phyloP scores from a whole-genome alignment of 352 stramenopile species.

The Phytophthora kernoviae region DNA sequence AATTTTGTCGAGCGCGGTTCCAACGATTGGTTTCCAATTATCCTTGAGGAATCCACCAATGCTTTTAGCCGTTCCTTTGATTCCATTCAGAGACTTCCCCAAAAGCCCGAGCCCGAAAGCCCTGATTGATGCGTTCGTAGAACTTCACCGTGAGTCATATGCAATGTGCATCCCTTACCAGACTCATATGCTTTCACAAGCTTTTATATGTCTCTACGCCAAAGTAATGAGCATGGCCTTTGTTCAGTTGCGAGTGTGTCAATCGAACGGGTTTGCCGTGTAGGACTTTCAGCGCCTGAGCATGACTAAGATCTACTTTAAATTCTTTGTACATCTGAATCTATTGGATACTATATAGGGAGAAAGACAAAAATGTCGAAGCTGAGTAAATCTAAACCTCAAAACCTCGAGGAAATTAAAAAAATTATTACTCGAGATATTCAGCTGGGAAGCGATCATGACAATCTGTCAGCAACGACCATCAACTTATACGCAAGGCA shows the following conservation, averaged over 20 bases:
- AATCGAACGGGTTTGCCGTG: too few relatives aligned
- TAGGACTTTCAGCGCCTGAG: too few relatives aligned
- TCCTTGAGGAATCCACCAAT: background rate
- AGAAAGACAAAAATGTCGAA: constrained; percentile 9
- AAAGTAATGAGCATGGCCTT: too few relatives aligned
- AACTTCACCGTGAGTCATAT: too few relatives aligned
- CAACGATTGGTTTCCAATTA: background rate
- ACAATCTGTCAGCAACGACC: background rate
- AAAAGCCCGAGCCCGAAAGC: too few relatives aligned
- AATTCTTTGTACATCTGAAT: constrained; percentile 8
- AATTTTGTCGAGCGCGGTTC: background rate
- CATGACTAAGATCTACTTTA: too few relatives aligned
- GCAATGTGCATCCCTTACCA: too few relatives aligned
- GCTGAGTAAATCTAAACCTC: constrained; percentile 6
- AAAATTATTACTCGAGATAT: constrained; percentile 8
- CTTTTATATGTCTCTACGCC: too few relatives aligned
- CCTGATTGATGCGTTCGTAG: too few relatives aligned
- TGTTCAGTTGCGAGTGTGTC: too few relatives aligned
- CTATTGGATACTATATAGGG: too few relatives aligned
- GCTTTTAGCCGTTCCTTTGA: background rate
- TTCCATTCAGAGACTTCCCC: background rate
- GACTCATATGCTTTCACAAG: too few relatives aligned
- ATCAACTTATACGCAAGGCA: constrained; percentile 1
- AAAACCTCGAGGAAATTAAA: constrained; percentile 4
- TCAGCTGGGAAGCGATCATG: background rate